Conservation (phyloP, 768 basidiomycete genomes). For the Glaciozyma antarctica region DNA sequence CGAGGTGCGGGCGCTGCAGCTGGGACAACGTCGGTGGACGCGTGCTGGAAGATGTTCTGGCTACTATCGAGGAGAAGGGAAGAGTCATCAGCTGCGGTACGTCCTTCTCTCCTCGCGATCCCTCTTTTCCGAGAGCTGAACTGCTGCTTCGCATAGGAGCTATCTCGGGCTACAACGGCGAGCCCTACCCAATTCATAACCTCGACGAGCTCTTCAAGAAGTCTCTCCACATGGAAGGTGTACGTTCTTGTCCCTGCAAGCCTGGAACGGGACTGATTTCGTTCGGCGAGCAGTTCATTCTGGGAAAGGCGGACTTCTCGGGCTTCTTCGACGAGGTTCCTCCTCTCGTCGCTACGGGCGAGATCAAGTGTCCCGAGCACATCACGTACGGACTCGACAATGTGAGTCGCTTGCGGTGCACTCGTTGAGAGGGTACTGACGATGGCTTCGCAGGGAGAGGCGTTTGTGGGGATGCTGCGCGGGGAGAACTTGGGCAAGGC, state of each 20-base stretch:
- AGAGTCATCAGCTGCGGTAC: conserved; percentile 30
- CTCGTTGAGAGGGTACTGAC: too few relatives aligned
- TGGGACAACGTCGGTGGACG: conserved; percentile 38
- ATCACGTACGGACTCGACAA: too few relatives aligned
- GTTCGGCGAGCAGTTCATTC: not conserved
- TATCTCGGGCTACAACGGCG: conserved; percentile 25
- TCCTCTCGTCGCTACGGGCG: not conserved
- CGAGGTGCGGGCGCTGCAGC: not conserved
- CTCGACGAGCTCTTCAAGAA: too few relatives aligned
- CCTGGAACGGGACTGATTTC: not conserved
- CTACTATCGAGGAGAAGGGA: conserved; percentile 31
- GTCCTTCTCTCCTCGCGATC: not conserved
- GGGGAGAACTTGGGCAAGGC: too few relatives aligned
- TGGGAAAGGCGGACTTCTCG: not conserved
- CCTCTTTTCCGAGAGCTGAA: not conserved
- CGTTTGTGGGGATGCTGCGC: too few relatives aligned
- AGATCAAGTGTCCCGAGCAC: not conserved
- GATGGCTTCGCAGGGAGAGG: too few relatives aligned
- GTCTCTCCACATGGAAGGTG: too few relatives aligned
- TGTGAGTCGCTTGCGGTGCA: too few relatives aligned
- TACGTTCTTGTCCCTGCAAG: not conserved
- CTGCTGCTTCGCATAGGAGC: conserved; percentile 15
- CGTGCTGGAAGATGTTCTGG: conserved; percentile 35
- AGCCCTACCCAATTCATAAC: conserved; percentile 31
- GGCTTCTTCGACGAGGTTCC: not conserved